Percentiles rank a stretch among this genome's conserved stretches.
phyloP scores from a whole-genome alignment of 2,329 filamentous ascomycete species.

The Botryotinia globosa region DNA sequence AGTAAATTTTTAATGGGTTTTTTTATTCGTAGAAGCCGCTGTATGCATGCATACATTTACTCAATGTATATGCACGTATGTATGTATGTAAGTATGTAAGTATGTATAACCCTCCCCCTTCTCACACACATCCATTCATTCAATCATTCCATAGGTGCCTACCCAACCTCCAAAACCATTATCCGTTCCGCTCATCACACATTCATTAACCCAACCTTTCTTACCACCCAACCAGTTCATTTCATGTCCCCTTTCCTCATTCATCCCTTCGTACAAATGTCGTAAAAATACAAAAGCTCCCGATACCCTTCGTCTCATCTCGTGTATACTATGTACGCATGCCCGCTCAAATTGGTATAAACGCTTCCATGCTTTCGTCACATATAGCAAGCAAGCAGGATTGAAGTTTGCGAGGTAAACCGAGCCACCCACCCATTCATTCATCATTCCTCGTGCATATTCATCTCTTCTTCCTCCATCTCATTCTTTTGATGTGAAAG shows the following conservation, averaged over 20 bases:
- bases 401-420: not conserved
- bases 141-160: not conserved
- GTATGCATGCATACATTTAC: not conserved
- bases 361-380: not conserved
- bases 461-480: not conserved
- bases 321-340: not conserved
- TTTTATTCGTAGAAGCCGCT: not conserved
- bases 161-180: not conserved
- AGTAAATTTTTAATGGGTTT: not conserved
- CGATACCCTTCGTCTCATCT: not conserved
- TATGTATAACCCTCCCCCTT: not conserved
- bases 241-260: not conserved
- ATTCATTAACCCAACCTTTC: not conserved
- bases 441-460: not conserved
- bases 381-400: not conserved
- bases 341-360: not conserved
- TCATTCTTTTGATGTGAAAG: not conserved
- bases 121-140: not conserved
- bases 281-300: not conserved
- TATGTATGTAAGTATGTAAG: not conserved
- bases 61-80: not conserved
- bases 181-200: not conserved
- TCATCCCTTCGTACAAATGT: not conserved
- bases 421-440: not conserved
- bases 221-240: not conserved